Base-by-base conservation (phyloP, 768 basidiomycete species). In the Tephrocybe sp. region DNA sequence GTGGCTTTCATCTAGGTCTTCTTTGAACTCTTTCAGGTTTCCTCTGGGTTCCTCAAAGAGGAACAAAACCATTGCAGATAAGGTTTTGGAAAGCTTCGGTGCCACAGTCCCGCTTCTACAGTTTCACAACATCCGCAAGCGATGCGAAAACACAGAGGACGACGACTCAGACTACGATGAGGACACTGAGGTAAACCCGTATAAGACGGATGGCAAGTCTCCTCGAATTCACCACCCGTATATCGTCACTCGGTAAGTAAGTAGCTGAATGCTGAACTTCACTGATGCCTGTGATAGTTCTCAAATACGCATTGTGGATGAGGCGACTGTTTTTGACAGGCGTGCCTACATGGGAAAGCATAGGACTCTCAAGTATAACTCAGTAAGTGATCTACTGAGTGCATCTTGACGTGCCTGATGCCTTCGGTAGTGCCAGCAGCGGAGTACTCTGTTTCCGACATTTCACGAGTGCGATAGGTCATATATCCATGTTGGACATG, bases 61-160 rank as follows among this genome's bases (percentile, higher is more conserved):
- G 2, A 46, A 57, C n/a, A 66, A 59, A 45, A 64, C 57, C 14
- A 21, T 66, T 12, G 51, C 44, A 11, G 69, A 71, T 33, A 45
- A 66, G 40, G 64, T 67, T 10, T 28, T 71, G 9, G 69, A 72
- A 30, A 68, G 67, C 15, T 74, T 70, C 45, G 64, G 68, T 3
- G 63, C 67, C 14, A 59, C 67, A 4, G 54, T 67, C 4, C 72
- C 71, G 1, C 65, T 74, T 9, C 44, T 74, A 3, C 54, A 70
- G 50, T 70, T 72, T 40, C 63, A 69, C 26, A 57, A 58, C 28
- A 59, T 66, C n/a, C 37, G 60, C 2, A 64, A 65, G 17, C 54
- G 39, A 17, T 70, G 67, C 45, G 24, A 40, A 28, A 23, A 26
- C 4, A 10, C 23, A 12, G 46, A 45, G 21, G 33, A 45, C 20